These are phyloP conservation scores for Populus alba DNA, from an alignment of 345 rosid genomes.

Conservation along the genomic window DNA sequence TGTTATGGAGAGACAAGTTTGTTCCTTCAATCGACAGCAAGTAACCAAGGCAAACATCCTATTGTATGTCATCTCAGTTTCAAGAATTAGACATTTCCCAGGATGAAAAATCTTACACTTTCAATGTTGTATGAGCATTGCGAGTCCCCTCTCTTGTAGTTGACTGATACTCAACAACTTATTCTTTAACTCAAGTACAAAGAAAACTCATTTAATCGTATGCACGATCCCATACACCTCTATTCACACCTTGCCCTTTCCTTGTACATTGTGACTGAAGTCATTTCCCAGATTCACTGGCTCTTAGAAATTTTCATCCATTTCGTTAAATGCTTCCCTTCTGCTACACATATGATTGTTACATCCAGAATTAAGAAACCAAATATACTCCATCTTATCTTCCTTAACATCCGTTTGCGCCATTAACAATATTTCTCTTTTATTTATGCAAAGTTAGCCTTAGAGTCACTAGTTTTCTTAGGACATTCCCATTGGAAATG, in stretches of 20 bases:
- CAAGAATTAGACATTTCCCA: background rate
- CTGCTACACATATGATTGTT: background rate
- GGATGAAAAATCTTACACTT: background rate
- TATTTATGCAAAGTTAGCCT: background rate
- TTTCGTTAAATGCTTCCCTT: background rate
- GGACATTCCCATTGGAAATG: background rate
- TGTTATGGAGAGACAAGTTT: fast-evolving
- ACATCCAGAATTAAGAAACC: background rate
- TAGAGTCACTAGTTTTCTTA: background rate
- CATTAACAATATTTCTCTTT: background rate
- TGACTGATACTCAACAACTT: background rate
- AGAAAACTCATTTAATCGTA: background rate
- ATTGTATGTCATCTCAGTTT: background rate
- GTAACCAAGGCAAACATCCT: background rate
- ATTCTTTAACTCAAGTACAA: background rate
- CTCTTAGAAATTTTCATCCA: background rate
- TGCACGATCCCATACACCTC: background rate
- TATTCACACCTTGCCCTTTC: background rate
- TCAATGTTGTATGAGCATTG: background rate
- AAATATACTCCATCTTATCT: background rate
- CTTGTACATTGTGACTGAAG: background rate
- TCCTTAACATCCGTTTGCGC: background rate
- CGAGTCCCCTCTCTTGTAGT: background rate
- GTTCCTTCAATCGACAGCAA: background rate
- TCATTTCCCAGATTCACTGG: background rate